Evolutionary conservation across 495 filamentous ascomycete species (phyloP), one percentile per base, ranked within the genome.

Genomic region (Saxispiralis lemnorum): DNA sequence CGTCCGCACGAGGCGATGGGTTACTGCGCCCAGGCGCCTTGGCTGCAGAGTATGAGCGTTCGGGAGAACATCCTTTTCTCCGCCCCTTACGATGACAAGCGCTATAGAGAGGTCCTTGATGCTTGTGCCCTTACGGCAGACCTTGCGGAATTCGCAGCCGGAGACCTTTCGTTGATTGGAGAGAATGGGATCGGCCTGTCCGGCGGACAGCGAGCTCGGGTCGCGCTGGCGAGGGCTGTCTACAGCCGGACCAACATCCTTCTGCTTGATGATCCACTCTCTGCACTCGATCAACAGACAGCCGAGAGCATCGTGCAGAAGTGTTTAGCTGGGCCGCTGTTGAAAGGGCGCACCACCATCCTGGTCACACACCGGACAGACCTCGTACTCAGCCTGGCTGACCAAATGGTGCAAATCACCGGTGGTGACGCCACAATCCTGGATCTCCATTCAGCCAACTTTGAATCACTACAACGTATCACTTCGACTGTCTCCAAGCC

Each of bases 31-130:
- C 83, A 93, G 51, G 80, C 75, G 3, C 80, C 84, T n/a, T 93
- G 84, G 84, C 66, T 93, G 6, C 81, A 89, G 55, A 88, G 79
- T 52, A 88, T 88, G 82, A 87, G 74, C 46, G 85, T 93, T 36
- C 76, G 78, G 1, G 78, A 88, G 28, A 88, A 88, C 46, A 86
- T 88, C 35, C 58, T 88, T 1, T 89, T 89, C 56, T 79, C 76
- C 32, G 69, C 75, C 10, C 70, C 70, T 0, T 82, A 80, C 43
- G 78, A 88, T 42, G 71, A 73, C 17, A 54, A 55, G 18, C 66
- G 73, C 0, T 78, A 77, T 47, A 71, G 52, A 31, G 45, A 56
- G 20, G 57, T 60, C 17, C 51, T 64, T 1, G 58, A 63, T 35
- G 57, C 55, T 10, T 64, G 61, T 43, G 59, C 60, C 11, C 49